phyloP scores from a whole-genome alignment of 257 asterid species.

The Orobanche coerulescens region DNA sequence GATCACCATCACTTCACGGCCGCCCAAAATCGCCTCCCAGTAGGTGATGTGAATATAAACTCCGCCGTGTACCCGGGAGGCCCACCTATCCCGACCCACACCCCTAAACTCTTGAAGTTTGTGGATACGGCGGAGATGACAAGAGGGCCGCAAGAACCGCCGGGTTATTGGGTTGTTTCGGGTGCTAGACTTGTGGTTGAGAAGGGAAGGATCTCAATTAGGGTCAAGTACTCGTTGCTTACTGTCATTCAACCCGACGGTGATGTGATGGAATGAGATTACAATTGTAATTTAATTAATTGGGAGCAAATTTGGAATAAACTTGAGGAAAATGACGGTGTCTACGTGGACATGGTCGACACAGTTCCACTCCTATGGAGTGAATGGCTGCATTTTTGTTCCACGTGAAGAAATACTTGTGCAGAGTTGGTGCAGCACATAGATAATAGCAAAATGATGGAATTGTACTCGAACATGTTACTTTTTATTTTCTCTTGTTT shows the following conservation, averaged over 20 bases:
- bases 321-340: too few relatives aligned
- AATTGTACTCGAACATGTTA: slow-evolving; percentile 3
- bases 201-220: slow-evolving; percentile 73
- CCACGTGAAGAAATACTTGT: slow-evolving; percentile 10
- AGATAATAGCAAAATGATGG: neutral
- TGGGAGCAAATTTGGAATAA: too few relatives aligned
- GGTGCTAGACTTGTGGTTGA: slow-evolving; percentile 94
- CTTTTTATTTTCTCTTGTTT: neutral
- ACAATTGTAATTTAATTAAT: too few relatives aligned
- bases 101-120: slow-evolving; percentile 73
- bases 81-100: slow-evolving; percentile 72
- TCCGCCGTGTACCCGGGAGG: slow-evolving; percentile 97
- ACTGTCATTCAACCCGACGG: slow-evolving; percentile 72
- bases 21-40: slow-evolving; percentile 62
- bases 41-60: slow-evolving; percentile 84
- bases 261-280: slow-evolving; percentile 33
- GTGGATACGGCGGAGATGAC: slow-evolving; percentile 92
- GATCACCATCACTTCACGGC: slow-evolving; percentile 77
- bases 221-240: slow-evolving; percentile 75
- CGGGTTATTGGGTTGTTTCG: slow-evolving; percentile 97
- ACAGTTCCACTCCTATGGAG: neutral
- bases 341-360: too few relatives aligned
- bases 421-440: slow-evolving; percentile 15
- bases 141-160: slow-evolving; percentile 88
- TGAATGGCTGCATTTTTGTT: neutral